Evolutionary conservation across 1,139 yeast species (phyloP), one percentile per base, ranked within the genome.

Genomic region (Suzukiozyma palmioleophila): DNA sequence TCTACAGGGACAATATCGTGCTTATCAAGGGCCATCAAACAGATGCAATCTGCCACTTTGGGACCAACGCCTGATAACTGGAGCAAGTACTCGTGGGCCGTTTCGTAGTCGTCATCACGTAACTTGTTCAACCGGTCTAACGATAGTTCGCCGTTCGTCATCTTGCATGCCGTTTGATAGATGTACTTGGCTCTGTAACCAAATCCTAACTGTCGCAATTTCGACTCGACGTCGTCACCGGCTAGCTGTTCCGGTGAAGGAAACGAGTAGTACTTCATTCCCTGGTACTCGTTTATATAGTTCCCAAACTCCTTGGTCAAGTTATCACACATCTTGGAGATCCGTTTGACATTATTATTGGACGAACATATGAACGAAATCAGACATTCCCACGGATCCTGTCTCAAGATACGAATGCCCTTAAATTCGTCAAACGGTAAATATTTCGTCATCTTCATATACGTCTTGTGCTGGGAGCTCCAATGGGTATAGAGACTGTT

Each of bases 301-400:
- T 73, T 64, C 2, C 98, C 98, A 57, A 77, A 94, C 42, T 84
- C 73, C 2, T 64, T 53, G 54, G 96, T 84, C 33, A 92, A 65
- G 41, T 74, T 75, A 46, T 88, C 90, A 54, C 96, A 94, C 96
- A 94, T 89, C 51, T 84, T 84, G 2, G 96, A 84, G 35, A 94
- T 94, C 33, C 99, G 72, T 55, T 90, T 87, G 42, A 92, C 95
- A 54, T 92, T 94, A 61, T 92, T 92, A 59, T 92, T 92, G n/a
- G 96, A 83, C 3, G 96, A 87, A 60, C 98, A 92, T 16, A 92
- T 94, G 50, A 92, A 92, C 2, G 94, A 84, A 15, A 92, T 64
- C 35, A 88, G 66, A 33, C 94, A 88, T 53, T 94, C 98, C 97
- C 97, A 92, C 0, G 98, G 98, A 48, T 90, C 96, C 59, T 92